These are phyloP conservation scores for Boletus sensibilis DNA, from an alignment of 768 basidiomycete genomes.

Conservation along the genomic window DNA sequence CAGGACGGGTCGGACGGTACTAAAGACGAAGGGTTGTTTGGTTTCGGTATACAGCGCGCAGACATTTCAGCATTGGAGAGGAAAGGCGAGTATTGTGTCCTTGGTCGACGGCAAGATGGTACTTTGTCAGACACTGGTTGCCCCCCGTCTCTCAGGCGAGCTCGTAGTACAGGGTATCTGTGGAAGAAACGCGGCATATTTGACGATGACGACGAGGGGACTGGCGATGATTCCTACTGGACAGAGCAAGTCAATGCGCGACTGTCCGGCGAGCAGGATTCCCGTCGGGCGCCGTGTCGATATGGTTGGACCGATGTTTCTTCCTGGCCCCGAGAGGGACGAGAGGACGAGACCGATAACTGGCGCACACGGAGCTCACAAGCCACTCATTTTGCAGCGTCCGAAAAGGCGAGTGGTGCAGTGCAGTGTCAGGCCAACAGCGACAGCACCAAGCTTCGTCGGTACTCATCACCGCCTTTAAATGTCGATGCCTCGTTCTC, in stretches of 20 bases:
- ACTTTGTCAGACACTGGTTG: not conserved
- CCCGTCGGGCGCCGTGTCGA: not conserved
- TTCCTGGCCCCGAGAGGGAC: constrained; percentile 1
- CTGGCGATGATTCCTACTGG: constrained; percentile 8
- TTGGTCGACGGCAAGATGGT: not conserved
- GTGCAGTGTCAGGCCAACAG: not conserved
- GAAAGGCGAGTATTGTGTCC: not conserved
- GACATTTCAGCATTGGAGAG: not conserved
- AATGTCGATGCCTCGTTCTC: not conserved
- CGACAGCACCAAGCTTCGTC: not conserved
- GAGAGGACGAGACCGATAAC: constrained; percentile 4
- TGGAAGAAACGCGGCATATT: not conserved
- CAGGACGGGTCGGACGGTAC: not conserved
- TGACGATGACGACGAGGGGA: not conserved
- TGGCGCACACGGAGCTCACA: constrained; percentile 13
- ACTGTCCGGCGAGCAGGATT: not conserved
- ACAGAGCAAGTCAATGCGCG: constrained; percentile 8
- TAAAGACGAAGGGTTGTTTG: not conserved
- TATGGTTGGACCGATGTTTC: not conserved
- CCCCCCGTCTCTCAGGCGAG: not conserved
- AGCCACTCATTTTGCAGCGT: not conserved
- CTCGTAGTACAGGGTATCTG: not conserved
- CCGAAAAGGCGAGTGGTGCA: not conserved
- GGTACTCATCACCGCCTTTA: constrained; percentile 5
- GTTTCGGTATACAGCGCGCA: not conserved